Base-by-base conservation (phyloP, 2,329 filamentous ascomycete genomes). In the Colletotrichum orbiculare region DNA sequence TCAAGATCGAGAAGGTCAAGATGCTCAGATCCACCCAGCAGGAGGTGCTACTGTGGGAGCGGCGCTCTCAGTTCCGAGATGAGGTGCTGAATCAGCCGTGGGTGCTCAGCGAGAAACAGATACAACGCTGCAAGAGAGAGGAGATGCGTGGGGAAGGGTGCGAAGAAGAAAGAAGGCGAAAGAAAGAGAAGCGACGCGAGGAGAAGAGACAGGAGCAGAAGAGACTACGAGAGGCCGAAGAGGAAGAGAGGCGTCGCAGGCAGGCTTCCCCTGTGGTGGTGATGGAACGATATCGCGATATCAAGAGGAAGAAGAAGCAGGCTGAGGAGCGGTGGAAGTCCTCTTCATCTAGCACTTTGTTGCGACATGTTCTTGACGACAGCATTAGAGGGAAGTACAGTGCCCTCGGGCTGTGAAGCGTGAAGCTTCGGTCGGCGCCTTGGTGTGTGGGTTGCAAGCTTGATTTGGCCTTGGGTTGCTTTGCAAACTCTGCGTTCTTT, bases 31-130 rank as follows among this genome's bases (percentile, higher is more conserved):
- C 82, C 48, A 90, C 87, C 0, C 80, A 82, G 49, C 79, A 85
- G 39, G 89, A 91, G 72, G 77, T 89, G 4, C 73, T 71, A 8
- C 85, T 89, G 8, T 91, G 88, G 88, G 79, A 83, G 69, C 86
- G 86, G 75, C 77, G 82, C 48, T 68, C 73, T 15, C 74, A 73
- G 37, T 89, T 90, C 70, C 80, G 80, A 41, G 71, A 71, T 39
- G 79, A 85, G 4, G 77, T 87, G 6, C 77, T 91, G 12, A 73
- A 74, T 3, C 75, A 73, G 60, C 83, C 86, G 0, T 91, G 89
- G 89, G 72, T 82, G n/a, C 69, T 90, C 37, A 80, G 77, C 37
- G 73, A 75, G 25, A 79, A 77, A 62, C 80, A 84, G 57, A 77
- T 89, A 49, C 81, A 81, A 54, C 77, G 75, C 62, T 88, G 85